These are phyloP conservation scores for Podospora sp. DNA, from an alignment of 495 filamentous ascomycete genomes.

Conservation along the genomic window DNA sequence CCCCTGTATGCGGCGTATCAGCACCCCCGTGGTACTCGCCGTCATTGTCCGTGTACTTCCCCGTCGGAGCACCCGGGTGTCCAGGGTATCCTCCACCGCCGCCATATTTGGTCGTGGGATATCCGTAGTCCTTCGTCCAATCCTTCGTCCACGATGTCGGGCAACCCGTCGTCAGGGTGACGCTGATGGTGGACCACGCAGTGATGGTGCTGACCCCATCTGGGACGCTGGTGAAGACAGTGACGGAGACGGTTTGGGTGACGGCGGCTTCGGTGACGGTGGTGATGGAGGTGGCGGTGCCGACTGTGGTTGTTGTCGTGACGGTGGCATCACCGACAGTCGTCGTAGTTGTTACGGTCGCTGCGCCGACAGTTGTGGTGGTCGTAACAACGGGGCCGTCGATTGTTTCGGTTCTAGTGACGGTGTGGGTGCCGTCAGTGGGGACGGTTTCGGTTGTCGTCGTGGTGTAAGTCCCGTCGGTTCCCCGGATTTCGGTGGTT, in stretches of 20 bases:
- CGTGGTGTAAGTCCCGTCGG: neutral
- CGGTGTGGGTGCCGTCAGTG: neutral
- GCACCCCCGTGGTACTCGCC: neutral
- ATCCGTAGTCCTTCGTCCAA: neutral
- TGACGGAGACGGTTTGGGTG: slow-evolving; percentile 16
- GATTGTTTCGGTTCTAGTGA: neutral
- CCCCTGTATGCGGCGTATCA: neutral
- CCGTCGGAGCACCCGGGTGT: neutral
- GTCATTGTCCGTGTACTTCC: neutral
- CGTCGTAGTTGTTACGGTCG: neutral
- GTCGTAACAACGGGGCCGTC: neutral
- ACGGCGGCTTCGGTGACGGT: slow-evolving; percentile 5
- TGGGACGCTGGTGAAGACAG: neutral
- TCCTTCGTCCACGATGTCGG: neutral
- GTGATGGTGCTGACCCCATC: neutral
- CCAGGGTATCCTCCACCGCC: neutral
- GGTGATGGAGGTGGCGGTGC: slow-evolving; percentile 6
- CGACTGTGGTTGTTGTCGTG: slow-evolving; percentile 1
- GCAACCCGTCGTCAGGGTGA: slow-evolving; percentile 8
- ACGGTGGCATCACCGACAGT: neutral
- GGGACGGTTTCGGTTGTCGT: neutral
- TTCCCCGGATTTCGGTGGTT: neutral
- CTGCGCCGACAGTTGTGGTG: slow-evolving; percentile 1
- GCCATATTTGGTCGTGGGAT: neutral
- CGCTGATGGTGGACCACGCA: slow-evolving; percentile 12